These are phyloP conservation scores for Lipomyces anomalus DNA, from an alignment of 805 yeast genomes.

Conservation along the genomic window DNA sequence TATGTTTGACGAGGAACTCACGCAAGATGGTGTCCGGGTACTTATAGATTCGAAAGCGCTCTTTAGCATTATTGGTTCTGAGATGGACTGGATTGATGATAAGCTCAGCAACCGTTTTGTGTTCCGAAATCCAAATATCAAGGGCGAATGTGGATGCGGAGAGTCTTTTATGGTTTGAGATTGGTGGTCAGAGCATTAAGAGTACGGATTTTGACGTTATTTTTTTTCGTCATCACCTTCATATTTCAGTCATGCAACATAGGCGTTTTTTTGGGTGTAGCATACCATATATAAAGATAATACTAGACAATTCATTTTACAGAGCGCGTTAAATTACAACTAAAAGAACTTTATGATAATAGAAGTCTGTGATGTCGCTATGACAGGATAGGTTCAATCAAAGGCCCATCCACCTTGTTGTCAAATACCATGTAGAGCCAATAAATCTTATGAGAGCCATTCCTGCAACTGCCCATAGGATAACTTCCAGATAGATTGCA, in stretches of 20 bases:
- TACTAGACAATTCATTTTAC: too few relatives aligned
- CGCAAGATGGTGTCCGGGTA: conserved; percentile 87
- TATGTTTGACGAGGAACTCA: conserved; percentile 90
- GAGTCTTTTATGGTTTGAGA: conserved; percentile 90
- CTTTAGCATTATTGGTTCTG: conserved; percentile 91
- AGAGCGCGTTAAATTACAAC: too few relatives aligned
- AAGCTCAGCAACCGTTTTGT: conserved; percentile 83
- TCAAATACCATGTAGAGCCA: conserved; percentile 63
- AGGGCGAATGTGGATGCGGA: conserved; percentile 98
- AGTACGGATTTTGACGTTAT: too few relatives aligned
- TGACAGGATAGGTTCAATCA: too few relatives aligned
- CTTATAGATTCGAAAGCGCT: conserved; percentile 93
- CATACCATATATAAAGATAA: too few relatives aligned
- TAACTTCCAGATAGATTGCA: conserved; percentile 60
- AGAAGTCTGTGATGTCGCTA: too few relatives aligned
- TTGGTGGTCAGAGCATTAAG: too few relatives aligned
- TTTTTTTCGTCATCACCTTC: too few relatives aligned
- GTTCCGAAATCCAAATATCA: conserved; percentile 91
- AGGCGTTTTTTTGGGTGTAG: too few relatives aligned
- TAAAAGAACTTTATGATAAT: too few relatives aligned
- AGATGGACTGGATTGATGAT: conserved; percentile 98
- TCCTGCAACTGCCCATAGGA: conserved; percentile 89
- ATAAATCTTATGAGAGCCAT: conserved; percentile 77
- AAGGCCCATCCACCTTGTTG: conserved; percentile 33
- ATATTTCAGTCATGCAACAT: too few relatives aligned